Evolutionary conservation across 164 flowering plant species (phyloP).

Genomic region (Chimonanthus salicifolius): DNA sequence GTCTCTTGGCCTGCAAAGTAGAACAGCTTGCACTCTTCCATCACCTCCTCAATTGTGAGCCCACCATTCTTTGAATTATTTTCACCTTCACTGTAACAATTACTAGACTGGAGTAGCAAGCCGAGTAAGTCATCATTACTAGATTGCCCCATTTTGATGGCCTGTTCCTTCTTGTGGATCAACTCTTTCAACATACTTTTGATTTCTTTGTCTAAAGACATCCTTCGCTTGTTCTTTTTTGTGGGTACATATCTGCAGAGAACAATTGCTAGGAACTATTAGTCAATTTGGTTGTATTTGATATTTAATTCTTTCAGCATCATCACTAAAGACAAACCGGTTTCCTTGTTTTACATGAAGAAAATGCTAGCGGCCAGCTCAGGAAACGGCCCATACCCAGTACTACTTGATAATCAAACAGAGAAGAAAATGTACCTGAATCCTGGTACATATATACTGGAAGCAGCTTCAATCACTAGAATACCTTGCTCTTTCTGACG

Average conservation of each 20-base stretch:
- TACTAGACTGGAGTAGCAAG: neutral
- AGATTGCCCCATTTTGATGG: constrained; percentile 4
- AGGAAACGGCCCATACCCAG: neutral
- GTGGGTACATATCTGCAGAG: constrained; percentile 10
- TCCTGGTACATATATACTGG: constrained; percentile 27
- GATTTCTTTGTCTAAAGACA: constrained; percentile 8
- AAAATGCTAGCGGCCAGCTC: no score
- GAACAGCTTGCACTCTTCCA: constrained; percentile 35
- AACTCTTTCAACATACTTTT: neutral
- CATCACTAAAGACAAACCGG: no score
- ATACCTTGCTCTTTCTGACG: constrained; percentile 23
- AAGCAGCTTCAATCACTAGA: constrained; percentile 4
- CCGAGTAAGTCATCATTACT: constrained; percentile 7
- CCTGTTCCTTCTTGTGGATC: constrained; percentile 7
- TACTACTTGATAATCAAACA: neutral
- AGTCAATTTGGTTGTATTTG: neutral
- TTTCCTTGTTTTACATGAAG: no score
- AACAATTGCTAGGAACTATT: neutral
- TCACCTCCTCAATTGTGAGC: constrained; percentile 21
- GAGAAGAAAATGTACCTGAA: constrained; percentile 19
- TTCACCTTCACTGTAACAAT: neutral
- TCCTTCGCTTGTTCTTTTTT: constrained; percentile 4
- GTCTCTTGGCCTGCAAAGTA: constrained; percentile 22
- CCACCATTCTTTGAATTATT: constrained; percentile 3
- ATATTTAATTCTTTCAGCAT: neutral